Percentiles rank a stretch among this genome's conserved stretches.
phyloP scores from a whole-genome alignment of 2,329 filamentous ascomycete species.

The Aspergillus transmontanensis region DNA sequence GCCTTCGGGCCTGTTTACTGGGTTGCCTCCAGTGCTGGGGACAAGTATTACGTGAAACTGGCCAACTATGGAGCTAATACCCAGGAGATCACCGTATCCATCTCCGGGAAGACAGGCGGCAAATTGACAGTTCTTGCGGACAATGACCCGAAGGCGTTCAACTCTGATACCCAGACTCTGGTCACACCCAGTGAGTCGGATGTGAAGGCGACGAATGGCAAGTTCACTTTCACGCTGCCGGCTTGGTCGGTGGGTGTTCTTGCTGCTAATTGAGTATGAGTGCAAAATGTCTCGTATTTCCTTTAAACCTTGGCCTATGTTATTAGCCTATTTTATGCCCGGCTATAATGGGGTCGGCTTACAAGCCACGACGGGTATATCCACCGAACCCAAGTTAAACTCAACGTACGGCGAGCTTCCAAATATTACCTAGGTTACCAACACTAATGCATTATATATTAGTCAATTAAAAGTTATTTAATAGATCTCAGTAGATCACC shows the following conservation, averaged over 20 bases:
- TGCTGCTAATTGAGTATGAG: slow-evolving; percentile 11
- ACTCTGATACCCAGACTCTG: slow-evolving; percentile 16
- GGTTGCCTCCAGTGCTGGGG: slow-evolving; percentile 25
- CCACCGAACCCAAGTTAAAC: neutral
- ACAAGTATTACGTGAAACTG: slow-evolving; percentile 26
- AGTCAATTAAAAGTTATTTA: too few species aligned
- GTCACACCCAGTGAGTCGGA: slow-evolving; percentile 15
- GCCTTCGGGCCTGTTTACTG: slow-evolving; percentile 32
- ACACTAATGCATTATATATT: too few species aligned
- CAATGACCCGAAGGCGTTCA: slow-evolving; percentile 19
- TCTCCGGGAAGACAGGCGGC: slow-evolving; percentile 16
- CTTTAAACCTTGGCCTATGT: neutral
- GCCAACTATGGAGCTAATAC: slow-evolving; percentile 25
- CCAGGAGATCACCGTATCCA: slow-evolving; percentile 24
- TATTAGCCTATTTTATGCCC: neutral
- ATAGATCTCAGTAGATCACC: too few species aligned
- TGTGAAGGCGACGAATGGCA: slow-evolving; percentile 15
- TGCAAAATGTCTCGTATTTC: neutral
- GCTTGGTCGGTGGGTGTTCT: slow-evolving; percentile 26
- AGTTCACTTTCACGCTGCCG: slow-evolving; percentile 21
- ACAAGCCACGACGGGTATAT: neutral
- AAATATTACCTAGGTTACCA: too few species aligned
- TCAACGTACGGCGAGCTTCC: neutral
- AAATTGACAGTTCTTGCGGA: slow-evolving; percentile 23
- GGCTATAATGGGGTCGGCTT: neutral